Evolutionary conservation across 495 filamentous ascomycete genomes (phyloP), one percentile per base, ranked within the genome.

Genomic region (Bombardia bombarda): DNA sequence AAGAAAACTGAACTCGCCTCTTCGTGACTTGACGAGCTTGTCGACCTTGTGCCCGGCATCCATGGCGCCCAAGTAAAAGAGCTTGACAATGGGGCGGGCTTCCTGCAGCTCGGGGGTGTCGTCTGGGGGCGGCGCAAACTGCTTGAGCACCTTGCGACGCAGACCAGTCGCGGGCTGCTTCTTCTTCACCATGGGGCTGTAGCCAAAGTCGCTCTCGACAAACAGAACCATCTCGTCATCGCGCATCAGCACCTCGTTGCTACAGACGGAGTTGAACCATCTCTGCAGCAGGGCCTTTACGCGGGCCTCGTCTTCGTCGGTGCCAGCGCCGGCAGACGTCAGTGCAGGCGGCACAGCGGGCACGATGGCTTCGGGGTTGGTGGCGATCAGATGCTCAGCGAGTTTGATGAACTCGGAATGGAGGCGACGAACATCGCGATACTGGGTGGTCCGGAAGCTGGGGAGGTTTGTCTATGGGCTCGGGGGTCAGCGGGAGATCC

Each of bases 121-220:
- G 62, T 99, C 93, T 6, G 90, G 87, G 0, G 93, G 93, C 5
- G 93, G 93, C 13, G 93, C 93, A 58, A 99, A 99, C 63, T 99
- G 93, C 70, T 99, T 99, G 63, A 99, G 73, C 32, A 96, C 80
- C 66, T 93, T 92, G 51, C 93, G 79, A 32, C 90, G 79, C 43
- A 97, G 87, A 30, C 93, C 93, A 0, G 93, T 99, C 13, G 93
- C 93, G 5, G 93, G 93, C 64, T 99, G 93, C 68, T 94, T 95
- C 73, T 87, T 84, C 53, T 87, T 80, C 16, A 97, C 81, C 47
- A 97, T 84, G 4, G 93, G 93, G 54, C 88, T 95, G 60, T 99
- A 99, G 18, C 93, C 93, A 61, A 95, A 95, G 63, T 99, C 93
- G 53, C 87, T 92, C 61, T 99, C 93, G 18, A 97, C 89, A 47